Base-by-base conservation (phyloP, 2,329 filamentous ascomycete species). In the Calonectria pseudoturangicola region DNA sequence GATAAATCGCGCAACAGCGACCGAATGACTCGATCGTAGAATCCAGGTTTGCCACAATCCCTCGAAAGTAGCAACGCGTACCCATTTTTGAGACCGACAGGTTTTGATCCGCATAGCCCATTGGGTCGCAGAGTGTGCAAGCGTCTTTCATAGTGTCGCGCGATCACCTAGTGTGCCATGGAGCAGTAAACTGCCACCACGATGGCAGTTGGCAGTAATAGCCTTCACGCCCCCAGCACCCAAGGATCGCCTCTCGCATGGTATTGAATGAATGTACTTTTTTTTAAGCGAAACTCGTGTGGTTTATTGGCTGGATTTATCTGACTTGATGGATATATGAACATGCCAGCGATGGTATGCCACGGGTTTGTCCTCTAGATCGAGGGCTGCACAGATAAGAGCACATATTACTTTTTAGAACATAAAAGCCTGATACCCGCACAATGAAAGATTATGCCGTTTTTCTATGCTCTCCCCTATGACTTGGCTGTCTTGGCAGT, bases 361-460 rank as follows among this genome's bases (percentile, higher is more conserved):
- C 2, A n/a, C 13, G n/a, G 54, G 36, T 13, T 33, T 60, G 27
- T 21, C 16, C 33, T 8, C 25, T 13, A 4, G 36, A 60, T 60
- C 13, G 13, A 60, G 21, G 54, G 16, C 36, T 27, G 36, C n/a
- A 36, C n/a, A 16, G 33, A 41, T 28, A 54, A 54, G 54, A 60
- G 21, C 7, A 27, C 27, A 7, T 60, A 41, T 41, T 27, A 41
- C 21, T 27, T 60, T 28, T 41, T 41, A 60, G n/a, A 60, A 18
- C n/a, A 12, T 7, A 25, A 41, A 36, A 36, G 54, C 36, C 15
- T 39, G 21, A 41, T 60, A 25, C 25, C 54, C 54, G 25, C 21
- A 41, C 25, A 60, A 60, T 60, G 36, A 60, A 25, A 60, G 4
- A 60, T 41, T 60, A 60, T 60, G 54, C 54, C 54, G 54, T 41